Evolutionary conservation across 1,139 yeast genomes (phyloP).

Genomic region (Yamadazyma aaseri): DNA sequence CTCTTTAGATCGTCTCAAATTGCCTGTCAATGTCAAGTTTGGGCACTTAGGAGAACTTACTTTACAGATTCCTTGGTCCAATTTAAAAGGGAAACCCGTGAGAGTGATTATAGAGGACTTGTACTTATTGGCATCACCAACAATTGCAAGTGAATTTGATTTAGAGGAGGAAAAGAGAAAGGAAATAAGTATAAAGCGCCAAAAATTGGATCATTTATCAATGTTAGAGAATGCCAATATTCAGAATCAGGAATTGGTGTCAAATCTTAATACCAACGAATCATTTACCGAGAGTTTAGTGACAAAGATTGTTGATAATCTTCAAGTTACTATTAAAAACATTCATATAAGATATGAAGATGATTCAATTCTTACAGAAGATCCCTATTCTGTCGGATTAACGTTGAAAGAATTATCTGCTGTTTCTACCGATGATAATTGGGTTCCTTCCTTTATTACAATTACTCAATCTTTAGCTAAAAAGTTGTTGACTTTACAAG

Average conservation of each 20-base stretch:
- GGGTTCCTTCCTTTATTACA: slow-evolving; percentile 86
- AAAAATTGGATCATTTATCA: slow-evolving; percentile 70
- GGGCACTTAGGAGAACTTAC: slow-evolving; percentile 91
- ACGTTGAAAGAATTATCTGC: slow-evolving; percentile 88
- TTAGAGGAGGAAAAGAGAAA: slow-evolving; percentile 66
- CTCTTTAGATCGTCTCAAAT: slow-evolving; percentile 78
- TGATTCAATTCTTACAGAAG: slow-evolving; percentile 58
- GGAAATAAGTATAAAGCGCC: slow-evolving; percentile 63
- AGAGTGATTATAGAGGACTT: slow-evolving; percentile 87
- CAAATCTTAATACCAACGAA: slow-evolving; percentile 56
- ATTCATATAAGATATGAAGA: slow-evolving; percentile 94
- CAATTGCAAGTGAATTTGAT: slow-evolving; percentile 50
- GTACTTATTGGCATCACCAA: slow-evolving; percentile 78
- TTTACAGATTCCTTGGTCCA: slow-evolving; percentile 95
- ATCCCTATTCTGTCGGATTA: slow-evolving; percentile 80
- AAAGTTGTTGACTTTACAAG: slow-evolving; percentile 73
- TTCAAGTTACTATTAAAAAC: slow-evolving; percentile 89
- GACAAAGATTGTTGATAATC: slow-evolving; percentile 87
- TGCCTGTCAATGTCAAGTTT: slow-evolving; percentile 86
- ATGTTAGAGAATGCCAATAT: slow-evolving; percentile 47
- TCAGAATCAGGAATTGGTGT: slow-evolving; percentile 38
- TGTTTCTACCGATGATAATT: slow-evolving; percentile 78
- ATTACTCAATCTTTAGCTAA: slow-evolving; percentile 67
- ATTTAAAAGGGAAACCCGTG: slow-evolving; percentile 89
- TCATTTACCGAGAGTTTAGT: slow-evolving; percentile 83